Evolutionary conservation across 257 asterid species (phyloP).

Genomic region (Nicotiana attenuata): DNA sequence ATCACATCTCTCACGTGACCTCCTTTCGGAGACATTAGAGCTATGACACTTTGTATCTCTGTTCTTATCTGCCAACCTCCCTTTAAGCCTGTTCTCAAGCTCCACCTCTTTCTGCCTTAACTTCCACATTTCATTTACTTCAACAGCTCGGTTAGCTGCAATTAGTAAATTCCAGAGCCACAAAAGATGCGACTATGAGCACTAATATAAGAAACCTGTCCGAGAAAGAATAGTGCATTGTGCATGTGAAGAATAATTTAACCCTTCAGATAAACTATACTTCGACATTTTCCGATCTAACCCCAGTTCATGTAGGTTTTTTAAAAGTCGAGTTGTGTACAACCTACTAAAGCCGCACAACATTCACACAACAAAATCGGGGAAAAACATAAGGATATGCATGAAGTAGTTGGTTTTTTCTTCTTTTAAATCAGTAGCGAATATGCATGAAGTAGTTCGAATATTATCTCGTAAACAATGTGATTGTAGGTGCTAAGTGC

Average conservation of each 20-base stretch:
- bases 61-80: constrained; percentile 32
- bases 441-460: not conserved
- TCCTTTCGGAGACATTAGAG: constrained; percentile 36
- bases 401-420: not conserved
- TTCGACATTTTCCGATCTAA: not conserved
- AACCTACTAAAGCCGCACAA: not conserved
- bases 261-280: not conserved
- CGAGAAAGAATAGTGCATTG: not conserved
- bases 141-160: constrained; percentile 84
- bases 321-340: not conserved
- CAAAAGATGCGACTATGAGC: not conserved
- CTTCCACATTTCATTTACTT: constrained; percentile 93
- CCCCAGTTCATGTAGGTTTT: not conserved
- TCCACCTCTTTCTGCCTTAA: constrained; percentile 77
- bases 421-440: too few species aligned
- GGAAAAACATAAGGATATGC: not conserved
- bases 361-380: not conserved
- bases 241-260: not conserved
- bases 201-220: not conserved
- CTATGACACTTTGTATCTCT: constrained; percentile 22
- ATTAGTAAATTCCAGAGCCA: not conserved
- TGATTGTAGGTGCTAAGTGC: not conserved
- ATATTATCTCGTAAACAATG: not conserved
- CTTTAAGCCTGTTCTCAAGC: constrained; percentile 53
- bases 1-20: constrained; percentile 30